phyloP scores from a whole-genome alignment of 805 yeast genomes.

The Candida sphagnicola region DNA sequence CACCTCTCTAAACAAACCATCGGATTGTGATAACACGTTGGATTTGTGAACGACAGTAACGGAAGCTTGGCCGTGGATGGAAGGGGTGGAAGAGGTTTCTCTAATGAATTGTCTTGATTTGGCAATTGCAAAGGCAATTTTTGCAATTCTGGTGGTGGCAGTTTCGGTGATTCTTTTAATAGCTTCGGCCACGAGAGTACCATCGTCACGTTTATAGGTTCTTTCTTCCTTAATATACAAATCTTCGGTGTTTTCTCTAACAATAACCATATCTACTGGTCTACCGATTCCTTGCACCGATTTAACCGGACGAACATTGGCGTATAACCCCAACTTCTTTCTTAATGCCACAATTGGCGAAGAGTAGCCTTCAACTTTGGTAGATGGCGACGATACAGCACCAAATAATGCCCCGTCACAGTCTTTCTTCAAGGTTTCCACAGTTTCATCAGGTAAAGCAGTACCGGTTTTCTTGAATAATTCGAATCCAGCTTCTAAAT shows the following conservation, averaged over 20 bases:
- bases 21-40: conserved; percentile 86
- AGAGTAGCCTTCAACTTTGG: conserved; percentile 93
- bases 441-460: conserved; percentile 93
- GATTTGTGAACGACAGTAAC: conserved; percentile 96
- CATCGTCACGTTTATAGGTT: conserved; percentile 68
- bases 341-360: conserved; percentile 99
- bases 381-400: conserved; percentile 93
- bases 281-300: conserved; percentile 81
- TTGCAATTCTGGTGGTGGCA: conserved; percentile 83
- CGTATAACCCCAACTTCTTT: conserved; percentile 90
- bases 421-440: conserved; percentile 64
- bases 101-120: conserved; percentile 82
- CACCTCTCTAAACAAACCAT: conserved; percentile 94
- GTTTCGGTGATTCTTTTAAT: conserved; percentile 91
- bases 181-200: conserved; percentile 92
- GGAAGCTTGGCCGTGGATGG: conserved; percentile 47
- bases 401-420: conserved; percentile 99
- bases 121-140: conserved; percentile 90
- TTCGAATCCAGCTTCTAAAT: conserved; percentile 92
- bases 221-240: conserved; percentile 92
- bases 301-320: conserved; percentile 97
- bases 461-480: conserved; percentile 91
- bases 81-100: conserved; percentile 33
- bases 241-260: conserved; percentile 98
- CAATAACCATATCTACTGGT: conserved; percentile 96